Percentiles rank a stretch among this genome's conserved stretches.
phyloP scores from a whole-genome alignment of 352 stramenopile genomes.

The Globisporangium abappressorium region DNA sequence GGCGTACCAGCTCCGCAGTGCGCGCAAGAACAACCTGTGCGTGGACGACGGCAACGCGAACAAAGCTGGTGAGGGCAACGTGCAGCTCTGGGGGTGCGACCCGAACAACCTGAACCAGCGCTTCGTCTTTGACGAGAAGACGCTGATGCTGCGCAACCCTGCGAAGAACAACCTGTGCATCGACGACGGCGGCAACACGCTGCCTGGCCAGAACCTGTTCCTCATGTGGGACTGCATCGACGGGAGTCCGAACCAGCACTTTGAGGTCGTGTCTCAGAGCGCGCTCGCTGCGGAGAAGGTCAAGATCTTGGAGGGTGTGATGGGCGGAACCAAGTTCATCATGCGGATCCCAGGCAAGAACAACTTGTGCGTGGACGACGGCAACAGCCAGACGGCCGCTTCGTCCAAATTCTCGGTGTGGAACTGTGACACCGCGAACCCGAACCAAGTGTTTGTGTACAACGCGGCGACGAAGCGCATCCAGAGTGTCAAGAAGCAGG shows the following conservation, averaged over 20 bases:
- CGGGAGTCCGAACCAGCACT: conserved; percentile 13
- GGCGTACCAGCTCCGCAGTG: conserved; percentile 25
- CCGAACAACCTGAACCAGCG: conserved; percentile 32
- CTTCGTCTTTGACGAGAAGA: conserved; percentile 16
- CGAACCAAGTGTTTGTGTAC: conserved; percentile 25
- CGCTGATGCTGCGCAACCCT: not conserved
- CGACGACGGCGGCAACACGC: not conserved
- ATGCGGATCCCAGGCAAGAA: conserved; percentile 25
- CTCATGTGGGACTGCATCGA: conserved; percentile 2
- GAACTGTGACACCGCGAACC: conserved; percentile 16
- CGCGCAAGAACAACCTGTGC: conserved; percentile 27
- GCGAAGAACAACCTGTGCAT: not conserved
- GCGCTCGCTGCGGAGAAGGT: conserved; percentile 5
- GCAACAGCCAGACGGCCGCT: conserved; percentile 7
- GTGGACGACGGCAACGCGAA: conserved; percentile 29
- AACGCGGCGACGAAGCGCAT: not conserved
- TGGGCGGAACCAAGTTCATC: conserved; percentile 5
- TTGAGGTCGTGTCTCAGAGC: conserved; percentile 24
- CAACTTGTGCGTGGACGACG: conserved; percentile 35
- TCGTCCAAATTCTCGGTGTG: conserved; percentile 17
- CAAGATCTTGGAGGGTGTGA: no score
- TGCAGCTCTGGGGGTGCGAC: conserved; percentile 17
- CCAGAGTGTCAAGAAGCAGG: not conserved
- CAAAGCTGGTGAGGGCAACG: conserved; percentile 12
- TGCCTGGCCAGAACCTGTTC: not conserved